Evolutionary conservation across 192 early-diverging fungal genomes (phyloP).

Genomic region (Martensiomyces pterosporus): DNA sequence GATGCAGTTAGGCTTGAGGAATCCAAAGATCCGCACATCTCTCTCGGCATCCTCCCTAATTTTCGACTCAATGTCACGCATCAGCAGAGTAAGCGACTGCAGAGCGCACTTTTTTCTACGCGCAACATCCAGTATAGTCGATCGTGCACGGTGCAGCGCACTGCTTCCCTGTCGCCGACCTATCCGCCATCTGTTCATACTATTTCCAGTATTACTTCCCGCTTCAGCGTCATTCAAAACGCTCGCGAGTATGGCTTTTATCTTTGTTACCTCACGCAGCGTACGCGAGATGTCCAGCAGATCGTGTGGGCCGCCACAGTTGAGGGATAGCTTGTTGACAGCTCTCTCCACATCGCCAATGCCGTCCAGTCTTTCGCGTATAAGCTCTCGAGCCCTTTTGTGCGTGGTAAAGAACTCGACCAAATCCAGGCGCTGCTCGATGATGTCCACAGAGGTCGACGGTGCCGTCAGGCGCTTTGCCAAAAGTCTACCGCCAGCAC

Average conservation of each 20-base stretch:
- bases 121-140: conserved; percentile 11
- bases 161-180: background rate
- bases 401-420: conserved; percentile 66
- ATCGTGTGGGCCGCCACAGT: conserved; percentile 59
- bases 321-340: conserved; percentile 65
- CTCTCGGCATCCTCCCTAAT: conserved; percentile 48
- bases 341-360: conserved; percentile 67
- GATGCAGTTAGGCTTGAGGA: conserved; percentile 50
- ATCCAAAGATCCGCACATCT: conserved; percentile 50
- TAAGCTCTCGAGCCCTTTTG: conserved; percentile 41
- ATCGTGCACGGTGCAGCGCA: conserved; percentile 1
- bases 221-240: too few species aligned
- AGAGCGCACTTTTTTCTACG: conserved; percentile 31
- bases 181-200: too few species aligned
- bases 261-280: conserved; percentile 50
- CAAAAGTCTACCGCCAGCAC: conserved; percentile 71
- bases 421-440: conserved; percentile 69
- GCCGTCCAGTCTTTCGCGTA: conserved; percentile 54
- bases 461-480: conserved; percentile 68
- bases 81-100: conserved; percentile 42
- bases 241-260: conserved; percentile 31
- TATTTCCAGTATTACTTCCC: too few species aligned
- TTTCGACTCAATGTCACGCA: conserved; percentile 35
- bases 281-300: conserved; percentile 58
- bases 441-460: conserved; percentile 56